phyloP scores from a whole-genome alignment of 345 rosid species.

The Arabis alpina region DNA sequence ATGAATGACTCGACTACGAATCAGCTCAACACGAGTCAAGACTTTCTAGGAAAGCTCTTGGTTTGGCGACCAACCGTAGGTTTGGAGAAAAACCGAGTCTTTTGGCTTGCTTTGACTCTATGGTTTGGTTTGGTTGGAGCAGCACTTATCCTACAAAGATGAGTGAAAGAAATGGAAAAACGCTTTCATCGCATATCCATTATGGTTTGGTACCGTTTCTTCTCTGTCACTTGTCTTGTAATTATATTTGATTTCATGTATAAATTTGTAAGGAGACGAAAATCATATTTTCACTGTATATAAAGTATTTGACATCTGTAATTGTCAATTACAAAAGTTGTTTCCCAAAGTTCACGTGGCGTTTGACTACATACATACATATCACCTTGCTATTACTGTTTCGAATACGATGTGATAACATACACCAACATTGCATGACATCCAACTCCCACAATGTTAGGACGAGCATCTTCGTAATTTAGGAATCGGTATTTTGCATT shows the following conservation, averaged over 20 bases:
- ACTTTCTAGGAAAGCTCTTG: conserved; percentile 71
- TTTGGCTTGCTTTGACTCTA: conserved; percentile 77
- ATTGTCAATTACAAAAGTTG: neutral
- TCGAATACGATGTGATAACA: too few species aligned
- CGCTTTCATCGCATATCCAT: neutral
- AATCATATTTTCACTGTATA: conserved; percentile 31
- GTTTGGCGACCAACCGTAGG: conserved; percentile 82
- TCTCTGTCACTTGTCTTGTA: conserved; percentile 27
- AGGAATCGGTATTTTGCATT: too few species aligned
- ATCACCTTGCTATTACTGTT: too few species aligned
- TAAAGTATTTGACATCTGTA: conserved; percentile 20
- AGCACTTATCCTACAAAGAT: conserved; percentile 72
- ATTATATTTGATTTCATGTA: conserved; percentile 36
- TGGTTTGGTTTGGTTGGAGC: conserved; percentile 94
- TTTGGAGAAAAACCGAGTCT: conserved; percentile 62
- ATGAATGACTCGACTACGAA: conserved; percentile 61
- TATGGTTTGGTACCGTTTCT: conserved; percentile 16
- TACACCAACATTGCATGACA: too few species aligned
- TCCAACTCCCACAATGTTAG: too few species aligned
- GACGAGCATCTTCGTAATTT: too few species aligned
- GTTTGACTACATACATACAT: too few species aligned
- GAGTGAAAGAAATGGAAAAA: conserved; percentile 30
- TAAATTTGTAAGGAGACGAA: conserved; percentile 15
- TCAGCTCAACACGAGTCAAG: conserved; percentile 69
- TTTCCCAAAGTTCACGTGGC: neutral